phyloP scores from a whole-genome alignment of 192 early-diverging fungal species.

The Funneliformis geosporum region DNA sequence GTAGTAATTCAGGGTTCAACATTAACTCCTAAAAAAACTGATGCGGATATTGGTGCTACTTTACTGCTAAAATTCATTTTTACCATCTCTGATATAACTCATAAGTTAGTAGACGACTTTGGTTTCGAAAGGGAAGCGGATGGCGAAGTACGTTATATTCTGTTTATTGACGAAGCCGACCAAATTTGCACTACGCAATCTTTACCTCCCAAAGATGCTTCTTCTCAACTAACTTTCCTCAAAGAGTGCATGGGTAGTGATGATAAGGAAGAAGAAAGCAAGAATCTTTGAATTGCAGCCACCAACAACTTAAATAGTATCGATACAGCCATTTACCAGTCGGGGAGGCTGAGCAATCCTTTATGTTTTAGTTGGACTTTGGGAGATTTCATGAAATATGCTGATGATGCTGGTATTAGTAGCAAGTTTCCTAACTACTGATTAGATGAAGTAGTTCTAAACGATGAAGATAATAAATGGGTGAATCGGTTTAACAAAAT shows the following conservation, averaged over 20 bases:
- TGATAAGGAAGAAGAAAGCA: slow-evolving; percentile 1
- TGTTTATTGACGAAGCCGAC: slow-evolving; percentile 19
- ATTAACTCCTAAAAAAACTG: slow-evolving; percentile 15
- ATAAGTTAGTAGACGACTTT: neutral
- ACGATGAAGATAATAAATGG: slow-evolving; percentile 16
- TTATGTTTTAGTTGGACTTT: slow-evolving; percentile 17
- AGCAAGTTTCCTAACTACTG: neutral
- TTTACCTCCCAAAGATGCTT: neutral
- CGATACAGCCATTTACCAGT: slow-evolving; percentile 1
- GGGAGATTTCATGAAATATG: neutral
- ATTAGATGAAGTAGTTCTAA: neutral
- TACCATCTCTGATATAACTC: neutral
- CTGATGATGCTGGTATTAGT: neutral
- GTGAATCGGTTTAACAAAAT: slow-evolving; percentile 16
- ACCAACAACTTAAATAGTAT: slow-evolving; percentile 18
- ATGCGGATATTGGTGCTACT: neutral
- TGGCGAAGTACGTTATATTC: slow-evolving; percentile 17
- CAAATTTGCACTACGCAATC: neutral
- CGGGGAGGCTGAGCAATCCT: slow-evolving; percentile 11
- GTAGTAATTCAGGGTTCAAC: slow-evolving; percentile 17
- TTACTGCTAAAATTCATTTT: neutral
- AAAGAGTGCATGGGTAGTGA: slow-evolving; percentile 16
- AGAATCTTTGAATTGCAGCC: slow-evolving; percentile 16
- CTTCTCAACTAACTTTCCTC: slow-evolving; percentile 13
- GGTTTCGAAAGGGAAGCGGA: slow-evolving; percentile 15